Evolutionary conservation across 768 basidiomycete genomes (phyloP).

Genomic region (Pleurotus tuoliensis): DNA sequence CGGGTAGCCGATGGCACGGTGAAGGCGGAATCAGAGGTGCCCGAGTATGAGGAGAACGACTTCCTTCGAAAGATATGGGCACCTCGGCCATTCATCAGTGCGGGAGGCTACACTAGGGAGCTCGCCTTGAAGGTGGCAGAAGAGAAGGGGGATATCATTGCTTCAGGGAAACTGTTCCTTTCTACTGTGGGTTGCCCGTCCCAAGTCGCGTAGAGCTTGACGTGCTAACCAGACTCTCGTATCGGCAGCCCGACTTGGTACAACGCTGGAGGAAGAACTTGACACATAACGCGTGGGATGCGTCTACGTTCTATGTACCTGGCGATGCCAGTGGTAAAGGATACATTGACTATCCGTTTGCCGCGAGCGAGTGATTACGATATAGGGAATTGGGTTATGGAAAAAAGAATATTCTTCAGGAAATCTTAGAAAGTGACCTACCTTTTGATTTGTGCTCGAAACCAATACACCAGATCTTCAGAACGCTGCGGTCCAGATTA

Average conservation of each 20-base stretch:
- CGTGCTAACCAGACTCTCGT: neutral
- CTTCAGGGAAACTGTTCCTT: slow-evolving; percentile 11
- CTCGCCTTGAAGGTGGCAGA: slow-evolving; percentile 23
- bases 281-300: slow-evolving; percentile 15
- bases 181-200: slow-evolving; percentile 11
- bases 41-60: slow-evolving; percentile 13
- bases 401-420: no score
- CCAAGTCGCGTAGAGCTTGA: neutral
- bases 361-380: neutral
- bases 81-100: slow-evolving; percentile 21
- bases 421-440: no score
- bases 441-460: no score
- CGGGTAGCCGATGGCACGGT: slow-evolving; percentile 1
- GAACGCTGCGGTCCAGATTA: no score
- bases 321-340: slow-evolving; percentile 22
- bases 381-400: no score
- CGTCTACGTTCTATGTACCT: slow-evolving; percentile 16
- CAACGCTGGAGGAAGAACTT: slow-evolving; percentile 19
- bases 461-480: no score
- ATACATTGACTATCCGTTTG: slow-evolving; percentile 28
- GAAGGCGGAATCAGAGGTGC: neutral
- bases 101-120: slow-evolving; percentile 26
- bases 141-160: slow-evolving; percentile 6
- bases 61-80: slow-evolving; percentile 19
- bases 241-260: slow-evolving; percentile 26